These are phyloP conservation scores for Collybia mongolica DNA, from an alignment of 768 basidiomycete species.

Conservation along the genomic window DNA sequence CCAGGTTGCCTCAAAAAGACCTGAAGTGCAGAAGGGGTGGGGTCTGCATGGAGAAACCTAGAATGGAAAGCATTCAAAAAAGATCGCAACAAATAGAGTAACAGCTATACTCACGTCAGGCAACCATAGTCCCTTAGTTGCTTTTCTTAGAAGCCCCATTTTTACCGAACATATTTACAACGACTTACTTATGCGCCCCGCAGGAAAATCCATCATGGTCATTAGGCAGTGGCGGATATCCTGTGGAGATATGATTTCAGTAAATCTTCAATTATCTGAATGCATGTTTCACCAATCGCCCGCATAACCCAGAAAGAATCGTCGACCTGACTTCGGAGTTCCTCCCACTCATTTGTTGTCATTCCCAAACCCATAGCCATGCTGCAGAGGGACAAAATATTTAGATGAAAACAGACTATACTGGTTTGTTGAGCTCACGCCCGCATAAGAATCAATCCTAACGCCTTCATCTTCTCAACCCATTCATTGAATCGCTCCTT, in stretches of 20 bases:
- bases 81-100: not conserved
- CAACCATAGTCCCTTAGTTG: conserved; percentile 81
- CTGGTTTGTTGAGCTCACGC: conserved; percentile 52
- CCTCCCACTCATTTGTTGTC: conserved; percentile 65
- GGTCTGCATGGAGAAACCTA: conserved; percentile 86
- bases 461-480: conserved; percentile 81
- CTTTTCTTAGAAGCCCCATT: not conserved
- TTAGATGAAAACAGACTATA: not conserved
- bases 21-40: conserved; percentile 77
- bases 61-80: not conserved
- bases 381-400: conserved; percentile 31
- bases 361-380: conserved; percentile 84
- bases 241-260: conserved; percentile 28
- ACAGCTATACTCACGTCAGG: conserved; percentile 56
- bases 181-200: conserved; percentile 79
- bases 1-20: conserved; percentile 62
- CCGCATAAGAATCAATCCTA: conserved; percentile 84
- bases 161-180: not conserved
- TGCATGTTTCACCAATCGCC: conserved; percentile 56
- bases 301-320: conserved; percentile 92
- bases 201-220: conserved; percentile 85
- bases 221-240: conserved; percentile 84
- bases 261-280: not conserved
- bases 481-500: conserved; percentile 65
- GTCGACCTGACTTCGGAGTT: conserved; percentile 67